A percentile compares a stretch with the other conserved stretches of the same genome.
These are phyloP conservation scores for Hymenoscyphus albidus DNA, from an alignment of 2,329 filamentous ascomycete species.

Conservation along the genomic window DNA sequence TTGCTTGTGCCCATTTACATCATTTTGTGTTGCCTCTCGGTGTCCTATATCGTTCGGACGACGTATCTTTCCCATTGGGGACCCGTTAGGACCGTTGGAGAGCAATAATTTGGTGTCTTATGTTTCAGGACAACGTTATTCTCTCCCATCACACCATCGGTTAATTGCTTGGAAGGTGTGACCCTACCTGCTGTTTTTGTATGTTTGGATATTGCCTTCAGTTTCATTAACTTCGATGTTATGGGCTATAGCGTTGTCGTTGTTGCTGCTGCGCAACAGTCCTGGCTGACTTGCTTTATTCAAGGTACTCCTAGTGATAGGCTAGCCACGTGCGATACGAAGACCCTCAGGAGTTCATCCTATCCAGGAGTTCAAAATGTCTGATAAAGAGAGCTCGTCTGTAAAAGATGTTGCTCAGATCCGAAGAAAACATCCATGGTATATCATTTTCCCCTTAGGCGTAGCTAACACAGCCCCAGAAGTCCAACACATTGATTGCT, in stretches of 20 bases:
- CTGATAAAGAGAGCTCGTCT: not conserved
- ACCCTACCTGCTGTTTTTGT: not conserved
- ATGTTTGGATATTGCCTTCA: not conserved
- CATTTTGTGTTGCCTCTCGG: not conserved
- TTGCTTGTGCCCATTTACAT: not conserved
- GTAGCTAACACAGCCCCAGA: not conserved
- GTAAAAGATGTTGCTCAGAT: not conserved
- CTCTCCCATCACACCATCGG: not conserved
- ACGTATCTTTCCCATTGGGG: not conserved
- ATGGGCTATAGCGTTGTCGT: not conserved
- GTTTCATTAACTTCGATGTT: not conserved
- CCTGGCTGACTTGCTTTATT: not conserved
- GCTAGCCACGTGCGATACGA: not conserved
- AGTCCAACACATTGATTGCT: not conserved
- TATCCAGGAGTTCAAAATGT: not conserved
- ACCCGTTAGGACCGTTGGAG: not conserved
- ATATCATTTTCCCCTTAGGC: not conserved
- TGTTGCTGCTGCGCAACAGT: not conserved
- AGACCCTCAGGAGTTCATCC: not conserved
- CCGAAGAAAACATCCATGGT: slow-evolving; percentile 5
- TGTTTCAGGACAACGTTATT: not conserved
- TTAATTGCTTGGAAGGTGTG: not conserved
- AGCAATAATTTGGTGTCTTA: not conserved
- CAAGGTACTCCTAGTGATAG: not conserved
- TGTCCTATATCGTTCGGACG: not conserved